Percentiles rank a stretch among this genome's conserved stretches.
Conservation (phyloP, 441 rosid species). For the Syzygium malaccense region DNA sequence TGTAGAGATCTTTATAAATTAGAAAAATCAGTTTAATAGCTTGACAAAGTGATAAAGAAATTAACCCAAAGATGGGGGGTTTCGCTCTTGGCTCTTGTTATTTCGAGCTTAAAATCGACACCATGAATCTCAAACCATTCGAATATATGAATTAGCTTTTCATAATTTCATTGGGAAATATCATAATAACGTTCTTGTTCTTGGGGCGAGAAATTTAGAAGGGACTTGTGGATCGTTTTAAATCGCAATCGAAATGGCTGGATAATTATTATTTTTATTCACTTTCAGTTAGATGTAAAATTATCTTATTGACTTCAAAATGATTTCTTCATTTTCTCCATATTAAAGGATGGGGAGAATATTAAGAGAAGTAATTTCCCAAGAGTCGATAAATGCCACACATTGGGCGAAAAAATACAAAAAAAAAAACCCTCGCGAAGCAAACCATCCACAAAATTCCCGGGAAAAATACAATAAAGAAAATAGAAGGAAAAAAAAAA, state of each 20-base stretch:
- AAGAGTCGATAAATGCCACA: neutral
- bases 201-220: neutral
- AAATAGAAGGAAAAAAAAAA: neutral
- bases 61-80: neutral
- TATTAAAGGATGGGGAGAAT: neutral
- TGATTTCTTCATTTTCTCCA: neutral
- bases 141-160: neutral
- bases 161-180: neutral
- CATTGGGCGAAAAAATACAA: neutral
- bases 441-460: conserved; percentile 7
- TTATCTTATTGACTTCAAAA: neutral
- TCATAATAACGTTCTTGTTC: neutral
- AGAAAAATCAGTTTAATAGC: neutral
- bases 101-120: neutral
- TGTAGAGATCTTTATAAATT: neutral
- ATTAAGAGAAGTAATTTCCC: neutral
- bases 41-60: neutral
- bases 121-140: neutral
- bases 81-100: neutral
- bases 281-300: neutral
- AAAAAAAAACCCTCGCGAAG: neutral
- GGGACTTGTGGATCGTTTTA: neutral
- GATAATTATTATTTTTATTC: neutral
- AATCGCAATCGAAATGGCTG: neutral
- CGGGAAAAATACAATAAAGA: neutral